These are phyloP conservation scores for Dichomitus squalens DNA, from an alignment of 1,284 basidiomycete species.

Conservation along the genomic window DNA sequence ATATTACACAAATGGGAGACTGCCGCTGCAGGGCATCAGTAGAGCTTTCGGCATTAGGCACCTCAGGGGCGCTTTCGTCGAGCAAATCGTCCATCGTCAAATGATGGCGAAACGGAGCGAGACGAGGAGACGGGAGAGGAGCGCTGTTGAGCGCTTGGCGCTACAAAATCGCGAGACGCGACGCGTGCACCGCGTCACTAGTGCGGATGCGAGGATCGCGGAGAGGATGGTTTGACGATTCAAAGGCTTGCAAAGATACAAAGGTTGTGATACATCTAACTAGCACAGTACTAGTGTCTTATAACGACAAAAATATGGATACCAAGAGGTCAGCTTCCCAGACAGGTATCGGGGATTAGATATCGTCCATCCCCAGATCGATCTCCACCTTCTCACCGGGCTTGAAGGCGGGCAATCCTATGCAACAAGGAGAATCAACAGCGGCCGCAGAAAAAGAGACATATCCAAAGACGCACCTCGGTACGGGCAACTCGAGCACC, in stretches of 20 bases:
- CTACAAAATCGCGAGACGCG: conserved; percentile 9
- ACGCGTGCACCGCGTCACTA: conserved; percentile 2
- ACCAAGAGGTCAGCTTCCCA: neutral
- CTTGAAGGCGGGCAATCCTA: conserved; percentile 95
- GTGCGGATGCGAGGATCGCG: neutral
- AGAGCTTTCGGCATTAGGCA: conserved; percentile 18
- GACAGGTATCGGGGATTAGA: conserved; percentile 45
- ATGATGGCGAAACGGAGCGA: neutral
- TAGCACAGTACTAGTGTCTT: neutral
- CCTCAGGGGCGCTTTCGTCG: neutral
- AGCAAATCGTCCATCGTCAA: conserved; percentile 7
- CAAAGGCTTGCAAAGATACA: conserved; percentile 12
- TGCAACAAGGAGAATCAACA: neutral
- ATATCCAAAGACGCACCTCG: conserved; percentile 76
- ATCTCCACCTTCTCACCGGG: conserved; percentile 97
- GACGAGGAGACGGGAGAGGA: neutral
- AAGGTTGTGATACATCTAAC: conserved; percentile 6
- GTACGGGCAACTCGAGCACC: conserved; percentile 95
- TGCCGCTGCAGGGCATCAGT: conserved; percentile 11
- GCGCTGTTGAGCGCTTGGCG: neutral
- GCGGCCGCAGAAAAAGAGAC: conserved; percentile 9
- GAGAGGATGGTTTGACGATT: neutral
- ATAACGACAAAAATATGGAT: neutral
- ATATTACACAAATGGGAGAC: conserved; percentile 49
- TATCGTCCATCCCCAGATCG: conserved; percentile 85